Conservation (phyloP, 306 rosid genomes). For the Prinsepia uniflora region DNA sequence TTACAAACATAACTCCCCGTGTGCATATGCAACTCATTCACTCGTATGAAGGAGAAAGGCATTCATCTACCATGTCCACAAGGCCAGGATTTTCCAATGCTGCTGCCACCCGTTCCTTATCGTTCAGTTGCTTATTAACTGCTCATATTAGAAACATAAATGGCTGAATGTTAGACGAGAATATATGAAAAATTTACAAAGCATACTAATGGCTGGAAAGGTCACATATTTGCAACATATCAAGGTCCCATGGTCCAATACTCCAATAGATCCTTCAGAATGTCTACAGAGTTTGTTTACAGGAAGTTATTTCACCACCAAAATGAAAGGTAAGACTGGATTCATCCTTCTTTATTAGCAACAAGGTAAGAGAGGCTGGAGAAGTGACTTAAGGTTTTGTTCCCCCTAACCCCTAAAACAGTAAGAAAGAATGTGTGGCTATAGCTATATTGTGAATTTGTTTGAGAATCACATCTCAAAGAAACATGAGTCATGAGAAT, state of each 20-base stretch:
- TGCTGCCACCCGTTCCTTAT: constrained; percentile 91
- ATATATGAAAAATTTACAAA: no score
- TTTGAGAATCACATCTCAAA: neutral
- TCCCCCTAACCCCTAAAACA: no score
- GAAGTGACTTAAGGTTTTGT: neutral
- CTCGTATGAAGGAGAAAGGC: constrained; percentile 70
- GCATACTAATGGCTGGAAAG: neutral
- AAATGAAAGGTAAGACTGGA: neutral
- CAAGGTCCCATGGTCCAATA: neutral
- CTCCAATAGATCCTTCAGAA: neutral
- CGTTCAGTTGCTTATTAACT: constrained; percentile 93
- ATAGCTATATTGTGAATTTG: neutral
- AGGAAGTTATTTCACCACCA: neutral
- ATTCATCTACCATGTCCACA: constrained; percentile 84
- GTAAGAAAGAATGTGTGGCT: neutral
- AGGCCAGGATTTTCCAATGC: constrained; percentile 90
- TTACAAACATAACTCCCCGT: no score
- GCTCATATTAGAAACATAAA: constrained; percentile 22
- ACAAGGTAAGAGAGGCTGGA: neutral
- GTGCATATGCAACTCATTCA: constrained; percentile 20
- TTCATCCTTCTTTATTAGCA: neutral
- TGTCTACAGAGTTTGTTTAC: neutral
- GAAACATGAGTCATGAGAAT: neutral
- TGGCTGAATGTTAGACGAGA: neutral
- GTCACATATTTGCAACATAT: neutral